Evolutionary conservation across 257 asterid genomes (phyloP), one percentile per base, ranked within the genome.

Genomic region (Thymus mandschuricus): DNA sequence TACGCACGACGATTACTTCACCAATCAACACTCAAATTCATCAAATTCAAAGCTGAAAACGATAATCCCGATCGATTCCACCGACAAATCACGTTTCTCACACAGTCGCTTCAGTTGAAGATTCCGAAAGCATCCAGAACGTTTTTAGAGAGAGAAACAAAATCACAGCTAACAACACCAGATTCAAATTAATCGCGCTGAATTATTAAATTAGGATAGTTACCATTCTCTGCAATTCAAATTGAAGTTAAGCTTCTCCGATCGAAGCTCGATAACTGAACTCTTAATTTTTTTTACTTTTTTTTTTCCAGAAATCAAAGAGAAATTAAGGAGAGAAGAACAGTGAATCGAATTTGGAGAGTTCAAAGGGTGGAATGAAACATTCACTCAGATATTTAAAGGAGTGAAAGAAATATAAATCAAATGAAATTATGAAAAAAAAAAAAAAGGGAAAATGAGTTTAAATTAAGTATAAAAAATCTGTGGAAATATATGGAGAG

Each of bases 151-250:
- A 64, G 56, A 64, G 69, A 2, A 56, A 64, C 43, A 64, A 64
- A 44, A 35, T 35, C 0, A 6, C 4, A 35, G 40, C 40, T 3
- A 12, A 59, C 10, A 1, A 57, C 3, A 5, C 44, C 45, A 59
- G 27, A 62, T 41, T 41, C 45, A 59, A 43, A 62, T 41, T 41
- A 10, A 64, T 46, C 55, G 3, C 68, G 49, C 54, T 66, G 71
- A 45, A 60, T 43, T 13, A 48, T 8, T 21, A 58, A 52, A 9
- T 51, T 30, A 10, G 28, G 40, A 55, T 15, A 63, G 28, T 67
- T 58, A 80, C 84, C 84, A 80, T 76, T 56, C 54, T 64, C 71
- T 10, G 69, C 64, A 35, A 3, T 45, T 4, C 21, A 58, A 41
- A 52, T 38, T 8, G 71, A 13, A 62, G 34, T 48, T 3, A 31